These are phyloP conservation scores for Bruguiera parviflora DNA, from an alignment of 345 rosid genomes.

Conservation along the genomic window DNA sequence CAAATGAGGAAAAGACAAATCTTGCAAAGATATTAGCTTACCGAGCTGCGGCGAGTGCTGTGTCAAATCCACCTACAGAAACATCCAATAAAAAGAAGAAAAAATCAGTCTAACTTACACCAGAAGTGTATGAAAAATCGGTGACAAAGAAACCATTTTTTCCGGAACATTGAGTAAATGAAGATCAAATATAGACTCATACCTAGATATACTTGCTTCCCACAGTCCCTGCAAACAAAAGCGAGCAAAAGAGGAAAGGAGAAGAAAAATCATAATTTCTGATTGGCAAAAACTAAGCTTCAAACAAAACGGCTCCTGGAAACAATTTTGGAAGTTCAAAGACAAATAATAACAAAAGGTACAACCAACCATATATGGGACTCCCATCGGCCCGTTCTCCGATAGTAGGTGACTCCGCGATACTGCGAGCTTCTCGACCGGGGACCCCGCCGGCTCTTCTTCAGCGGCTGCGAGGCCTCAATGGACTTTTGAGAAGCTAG, in stretches of 20 bases:
- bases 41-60: slow-evolving; percentile 99
- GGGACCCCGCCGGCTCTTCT: slow-evolving; percentile 94
- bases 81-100: slow-evolving; percentile 7
- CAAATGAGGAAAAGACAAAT: neutral
- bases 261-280: slow-evolving; percentile 2
- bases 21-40: slow-evolving; percentile 24
- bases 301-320: neutral
- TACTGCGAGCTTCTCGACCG: slow-evolving; percentile 95
- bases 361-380: slow-evolving; percentile 84
- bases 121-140: slow-evolving; percentile 23
- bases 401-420: slow-evolving; percentile 92
- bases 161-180: neutral
- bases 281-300: neutral
- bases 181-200: slow-evolving; percentile 16
- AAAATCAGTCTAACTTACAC: slow-evolving; percentile 13
- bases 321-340: neutral
- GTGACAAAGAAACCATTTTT: slow-evolving; percentile 10
- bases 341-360: neutral
- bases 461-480: slow-evolving; percentile 60
- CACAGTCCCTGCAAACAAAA: slow-evolving; percentile 87
- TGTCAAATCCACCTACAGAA: slow-evolving; percentile 91
- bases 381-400: slow-evolving; percentile 99
- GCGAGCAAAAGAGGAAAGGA: neutral
- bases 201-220: slow-evolving; percentile 98
- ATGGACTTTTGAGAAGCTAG: slow-evolving; percentile 32